phyloP scores from a whole-genome alignment of 306 rosid genomes.

The Styphnolobium japonicum region DNA sequence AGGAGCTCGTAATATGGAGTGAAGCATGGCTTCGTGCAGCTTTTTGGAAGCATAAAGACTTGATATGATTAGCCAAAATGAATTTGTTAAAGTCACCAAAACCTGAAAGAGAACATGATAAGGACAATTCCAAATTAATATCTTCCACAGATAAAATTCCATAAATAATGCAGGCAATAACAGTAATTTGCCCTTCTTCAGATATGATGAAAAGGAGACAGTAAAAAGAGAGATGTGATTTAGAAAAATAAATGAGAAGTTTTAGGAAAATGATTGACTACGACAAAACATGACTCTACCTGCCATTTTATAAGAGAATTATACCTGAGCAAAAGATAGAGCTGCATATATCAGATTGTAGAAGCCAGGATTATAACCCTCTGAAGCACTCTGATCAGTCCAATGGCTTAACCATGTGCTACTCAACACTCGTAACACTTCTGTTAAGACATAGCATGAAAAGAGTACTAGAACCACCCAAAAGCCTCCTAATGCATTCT shows the following conservation, averaged over 20 bases:
- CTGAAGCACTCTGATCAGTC: constrained; percentile 64
- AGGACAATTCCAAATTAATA: constrained; percentile 6
- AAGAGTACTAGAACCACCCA: constrained; percentile 78
- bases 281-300: not conserved
- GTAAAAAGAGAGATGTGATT: not conserved
- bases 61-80: constrained; percentile 75
- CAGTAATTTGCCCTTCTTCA: not conserved
- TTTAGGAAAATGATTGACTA: constrained; percentile 3
- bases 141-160: not conserved
- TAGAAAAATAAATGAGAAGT: not conserved
- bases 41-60: constrained; percentile 85
- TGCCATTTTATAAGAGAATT: constrained; percentile 19
- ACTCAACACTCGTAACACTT: constrained; percentile 69
- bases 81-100: constrained; percentile 65
- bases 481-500: constrained; percentile 79
- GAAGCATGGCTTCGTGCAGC: constrained; percentile 89
- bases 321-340: constrained; percentile 79
- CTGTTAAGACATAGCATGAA: constrained; percentile 59
- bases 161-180: not conserved
- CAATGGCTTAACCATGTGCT: constrained; percentile 92
- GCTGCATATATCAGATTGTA: constrained; percentile 73
- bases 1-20: constrained; percentile 83
- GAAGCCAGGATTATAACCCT: constrained; percentile 62
- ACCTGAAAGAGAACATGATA: constrained; percentile 45
- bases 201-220: not conserved